Percentiles rank a stretch among this genome's conserved stretches.
These are phyloP conservation scores for Biancaea sappan DNA, from an alignment of 306 rosid genomes.

Conservation along the genomic window DNA sequence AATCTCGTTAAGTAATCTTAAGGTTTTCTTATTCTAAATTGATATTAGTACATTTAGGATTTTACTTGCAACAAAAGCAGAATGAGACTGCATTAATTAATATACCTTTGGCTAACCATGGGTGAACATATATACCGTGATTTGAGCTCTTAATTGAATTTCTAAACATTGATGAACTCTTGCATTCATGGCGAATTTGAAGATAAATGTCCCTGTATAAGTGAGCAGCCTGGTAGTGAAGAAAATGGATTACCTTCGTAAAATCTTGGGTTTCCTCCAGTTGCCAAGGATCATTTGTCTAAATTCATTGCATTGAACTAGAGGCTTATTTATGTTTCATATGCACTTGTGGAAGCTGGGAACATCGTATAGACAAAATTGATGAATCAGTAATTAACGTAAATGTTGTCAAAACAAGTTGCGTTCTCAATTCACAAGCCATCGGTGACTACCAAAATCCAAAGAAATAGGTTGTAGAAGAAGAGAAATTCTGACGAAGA, in stretches of 20 bases:
- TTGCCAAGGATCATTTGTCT: slow-evolving; percentile 23
- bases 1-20: no score
- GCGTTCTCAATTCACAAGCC: slow-evolving; percentile 7
- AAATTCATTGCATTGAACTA: slow-evolving; percentile 25
- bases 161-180: background rate
- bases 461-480: no score
- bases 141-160: background rate
- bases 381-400: slow-evolving; percentile 4
- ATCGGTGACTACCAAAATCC: no score
- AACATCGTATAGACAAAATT: slow-evolving; percentile 2
- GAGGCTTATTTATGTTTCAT: slow-evolving; percentile 12
- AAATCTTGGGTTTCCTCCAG: slow-evolving; percentile 22
- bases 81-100: no score
- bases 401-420: slow-evolving; percentile 33
- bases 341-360: slow-evolving; percentile 19
- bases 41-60: no score
- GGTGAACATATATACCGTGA: background rate
- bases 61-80: no score
- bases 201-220: slow-evolving; percentile 19
- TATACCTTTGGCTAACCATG: no score
- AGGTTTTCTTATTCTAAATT: no score
- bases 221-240: slow-evolving; percentile 7
- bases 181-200: slow-evolving; percentile 24
- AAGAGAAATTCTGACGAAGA: no score
- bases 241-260: slow-evolving; percentile 19